Base-by-base conservation (phyloP, 164 flowering plant genomes). In the Akebia trifoliata region DNA sequence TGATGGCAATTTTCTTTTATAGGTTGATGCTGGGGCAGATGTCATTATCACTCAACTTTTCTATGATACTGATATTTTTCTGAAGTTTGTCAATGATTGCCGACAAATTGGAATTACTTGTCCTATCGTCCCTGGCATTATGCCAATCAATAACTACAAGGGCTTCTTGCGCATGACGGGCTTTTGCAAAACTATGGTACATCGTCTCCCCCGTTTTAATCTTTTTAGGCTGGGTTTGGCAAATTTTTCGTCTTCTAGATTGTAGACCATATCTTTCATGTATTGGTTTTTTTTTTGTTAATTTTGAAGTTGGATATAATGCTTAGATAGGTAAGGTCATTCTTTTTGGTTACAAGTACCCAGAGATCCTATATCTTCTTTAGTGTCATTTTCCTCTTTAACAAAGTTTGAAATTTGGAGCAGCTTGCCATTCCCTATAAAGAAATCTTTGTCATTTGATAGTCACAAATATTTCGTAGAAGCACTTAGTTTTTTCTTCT, bases 21-120 rank as follows among this genome's bases (percentile, higher is more conserved):
- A 87, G 95, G 81, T 90, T 67, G 98, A 93, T 78, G 97, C 97
- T 35, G 98, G 97, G 25, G 97, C 87, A 17, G 97, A 90, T 69
- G 72, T 93, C 38, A 82, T 93, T 57, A 64, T 93, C 55, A 90
- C 98, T 62, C 98, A 93, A 37, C 75, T 93, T 8, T 93, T 93
- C 67, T 93, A 90, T 67, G 98, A 93, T 54, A 83, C 90, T 26
- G 94, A 93, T 69, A 80, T 79, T 58, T 90, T 82, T 72, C 83
- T 90, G 49, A 89, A 93, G 61, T 93, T 93, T 69, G 89, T 87
- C 26, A 77, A 84, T 71, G 98, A 90, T 69, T 93, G 98, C 50
- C 92, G 86, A 43, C 84, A 85, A 82, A 80, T 87, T 58, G 98
- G 97, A 62, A 90, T 93, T 21, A 82, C 74, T 35, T 84, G 95